Evolutionary conservation across 495 filamentous ascomycete genomes (phyloP), one percentile per base, ranked within the genome.

Genomic region (Podospora anserina): DNA sequence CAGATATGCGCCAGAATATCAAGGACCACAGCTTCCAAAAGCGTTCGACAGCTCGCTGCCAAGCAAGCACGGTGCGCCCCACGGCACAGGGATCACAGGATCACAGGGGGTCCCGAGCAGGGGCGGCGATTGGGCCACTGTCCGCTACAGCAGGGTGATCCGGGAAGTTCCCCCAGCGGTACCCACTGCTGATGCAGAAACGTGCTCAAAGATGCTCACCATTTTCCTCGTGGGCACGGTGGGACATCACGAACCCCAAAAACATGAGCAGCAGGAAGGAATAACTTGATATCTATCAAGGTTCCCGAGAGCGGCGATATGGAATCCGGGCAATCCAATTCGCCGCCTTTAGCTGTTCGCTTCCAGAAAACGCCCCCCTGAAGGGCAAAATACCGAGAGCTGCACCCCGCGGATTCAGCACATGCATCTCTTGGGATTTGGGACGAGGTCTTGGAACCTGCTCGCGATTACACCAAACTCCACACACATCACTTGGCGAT

Each of bases 161-260:
- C 13, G n/a, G n/a, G 11, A 27, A 32, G 23, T 7, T 15, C 64
- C 44, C 34, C 66, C 63, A 61, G 66, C 20, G 59, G 65, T 64
- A 39, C 64, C 70, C 60, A 59, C 59, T 39, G 44, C 57, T 66
- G 64, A 64, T 55, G 68, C 64, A 49, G 26, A 74, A 74, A 74
- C 65, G 58, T 74, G 72, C 72, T 74, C 72, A 74, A 74, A 74
- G 72, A 49, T 72, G 70, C 72, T 66, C 68, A 70, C 34, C 53
- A 54, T 49, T 49, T 49, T 32, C 30, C 30, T 32, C 39, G 15
- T 49, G 23, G 23, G 23, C 23, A 23, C 1, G 23, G 23, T 23
- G 39, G 39, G 9, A 49, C 39, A 49, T 1, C 9, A 49, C 39
- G 39, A 49, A 49, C 6, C 39, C 39, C 39, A 11, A 11, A 49